phyloP scores from a whole-genome alignment of 2,329 filamentous ascomycete genomes.

The Neurospora sp. region DNA sequence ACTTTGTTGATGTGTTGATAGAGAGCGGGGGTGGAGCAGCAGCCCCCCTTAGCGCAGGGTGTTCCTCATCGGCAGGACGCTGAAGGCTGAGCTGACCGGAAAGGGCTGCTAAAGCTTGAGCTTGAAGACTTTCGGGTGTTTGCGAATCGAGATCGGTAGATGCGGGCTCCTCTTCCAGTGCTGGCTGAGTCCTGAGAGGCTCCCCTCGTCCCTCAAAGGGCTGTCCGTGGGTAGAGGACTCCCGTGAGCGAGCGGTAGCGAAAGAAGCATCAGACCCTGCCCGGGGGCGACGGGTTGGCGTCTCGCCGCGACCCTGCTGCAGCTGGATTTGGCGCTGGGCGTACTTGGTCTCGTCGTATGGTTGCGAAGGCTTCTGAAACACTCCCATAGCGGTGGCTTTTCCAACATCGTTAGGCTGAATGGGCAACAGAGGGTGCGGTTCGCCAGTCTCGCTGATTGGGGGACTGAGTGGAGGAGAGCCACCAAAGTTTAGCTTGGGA shows the following conservation, averaged over 20 bases:
- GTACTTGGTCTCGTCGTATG: slow-evolving; percentile 80
- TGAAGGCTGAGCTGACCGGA: slow-evolving; percentile 31
- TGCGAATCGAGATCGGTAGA: slow-evolving; percentile 34
- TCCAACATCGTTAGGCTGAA: slow-evolving; percentile 67
- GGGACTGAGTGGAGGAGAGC: slow-evolving; percentile 51
- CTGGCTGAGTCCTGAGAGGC: slow-evolving; percentile 20
- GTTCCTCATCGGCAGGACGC: slow-evolving; percentile 42
- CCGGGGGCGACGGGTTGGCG: slow-evolving; percentile 38
- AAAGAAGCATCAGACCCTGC: slow-evolving; percentile 36
- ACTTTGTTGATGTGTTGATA: slow-evolving; percentile 16
- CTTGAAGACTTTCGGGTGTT: slow-evolving; percentile 19
- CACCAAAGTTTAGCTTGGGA: slow-evolving; percentile 26
- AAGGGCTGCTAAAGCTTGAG: slow-evolving; percentile 10
- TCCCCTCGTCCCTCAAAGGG: slow-evolving; percentile 23
- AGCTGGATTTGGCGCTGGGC: slow-evolving; percentile 73
- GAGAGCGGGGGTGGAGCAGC: slow-evolving; percentile 35
- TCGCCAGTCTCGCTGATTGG: slow-evolving; percentile 66
- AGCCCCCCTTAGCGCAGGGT: slow-evolving; percentile 43
- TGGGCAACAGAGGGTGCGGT: slow-evolving; percentile 44
- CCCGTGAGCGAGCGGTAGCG: slow-evolving; percentile 33
- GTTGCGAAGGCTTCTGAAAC: slow-evolving; percentile 59
- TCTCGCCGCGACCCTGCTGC: slow-evolving; percentile 64
- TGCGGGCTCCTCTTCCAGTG: slow-evolving; percentile 25
- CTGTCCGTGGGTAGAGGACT: slow-evolving; percentile 32
- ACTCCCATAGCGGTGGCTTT: slow-evolving; percentile 64